Base-by-base conservation (phyloP, 495 filamentous ascomycete species). In the Aeminium ludgeri region DNA sequence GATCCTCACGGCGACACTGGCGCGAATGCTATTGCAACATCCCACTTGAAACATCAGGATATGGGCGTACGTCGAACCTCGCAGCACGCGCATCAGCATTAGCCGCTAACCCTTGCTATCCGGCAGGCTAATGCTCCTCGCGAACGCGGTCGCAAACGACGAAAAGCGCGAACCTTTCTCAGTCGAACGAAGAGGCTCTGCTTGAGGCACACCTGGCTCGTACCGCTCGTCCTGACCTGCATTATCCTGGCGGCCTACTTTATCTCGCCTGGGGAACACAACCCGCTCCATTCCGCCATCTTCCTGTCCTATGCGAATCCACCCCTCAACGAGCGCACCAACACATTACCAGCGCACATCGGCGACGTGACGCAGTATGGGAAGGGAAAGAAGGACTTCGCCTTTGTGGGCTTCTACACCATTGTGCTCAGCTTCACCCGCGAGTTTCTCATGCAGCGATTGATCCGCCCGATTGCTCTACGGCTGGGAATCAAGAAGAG, bases 401-500 rank as follows among this genome's bases (percentile, higher is more conserved):
- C 77, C 16, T 89, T 96, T 49, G 82, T 95, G 27, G 65, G 73
- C 35, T 95, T 93, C 64, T 94, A 95, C 65, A 89, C 72, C 23
- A 64, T 94, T 31, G 73, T 95, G 23, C 67, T 96, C 38, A 80
- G 78, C 32, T 96, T 96, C 61, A 91, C 83, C 17, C 86, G 87
- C 48, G 87, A 96, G 56, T 94, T 95, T 60, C 65, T 92, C 55
- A 94, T 96, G 87, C 87, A 94, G 65, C 80, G 82, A 49, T 43
- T 93, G 34, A 72, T 96, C 40, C 80, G 82, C 5, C 89, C 84
- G 0, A 59, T 84, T 49, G 86, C 86, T 3, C 62, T 73, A 19
- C 66, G 64, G 43, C 73, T 62, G 36, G 83, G 85, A 3, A 74
- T 97, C 49, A 70, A 63, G 32, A 73, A 70, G 35, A 72, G 77